These are phyloP conservation scores for Trichophyton rubrum DNA, from an alignment of 2,329 filamentous ascomycete genomes.

Conservation along the genomic window DNA sequence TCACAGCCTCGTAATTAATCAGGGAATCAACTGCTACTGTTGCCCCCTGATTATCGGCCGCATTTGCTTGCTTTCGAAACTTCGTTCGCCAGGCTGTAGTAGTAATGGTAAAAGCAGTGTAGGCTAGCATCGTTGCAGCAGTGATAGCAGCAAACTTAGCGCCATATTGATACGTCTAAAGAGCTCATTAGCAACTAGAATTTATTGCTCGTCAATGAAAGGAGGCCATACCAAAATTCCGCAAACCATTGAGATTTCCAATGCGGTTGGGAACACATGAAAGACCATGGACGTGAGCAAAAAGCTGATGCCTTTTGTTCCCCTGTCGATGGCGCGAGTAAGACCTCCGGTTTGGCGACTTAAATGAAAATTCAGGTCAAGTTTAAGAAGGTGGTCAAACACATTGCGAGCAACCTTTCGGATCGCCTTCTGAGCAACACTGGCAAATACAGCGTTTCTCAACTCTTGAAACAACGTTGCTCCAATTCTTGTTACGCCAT, in stretches of 20 bases:
- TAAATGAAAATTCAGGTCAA: conserved; percentile 90
- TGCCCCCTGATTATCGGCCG: conserved; percentile 87
- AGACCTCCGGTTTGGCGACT: conserved; percentile 88
- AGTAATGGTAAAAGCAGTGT: conserved; percentile 91
- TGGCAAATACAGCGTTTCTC: conserved; percentile 91
- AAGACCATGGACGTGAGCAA: conserved; percentile 96
- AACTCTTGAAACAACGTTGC: conserved; percentile 86
- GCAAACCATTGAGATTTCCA: conserved; percentile 92
- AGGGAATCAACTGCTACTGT: conserved; percentile 92
- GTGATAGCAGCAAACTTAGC: conserved; percentile 86
- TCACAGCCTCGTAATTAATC: conserved; percentile 98
- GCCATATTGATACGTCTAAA: conserved; percentile 80
- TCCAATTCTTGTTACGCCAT: conserved; percentile 77
- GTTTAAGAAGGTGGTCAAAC: conserved; percentile 73
- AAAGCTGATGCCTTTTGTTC: conserved; percentile 97
- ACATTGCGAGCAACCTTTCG: conserved; percentile 81
- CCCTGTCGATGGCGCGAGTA: conserved; percentile 86
- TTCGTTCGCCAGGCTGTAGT: conserved; percentile 97
- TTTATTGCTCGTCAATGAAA: not conserved
- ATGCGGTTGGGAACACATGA: conserved; percentile 80
- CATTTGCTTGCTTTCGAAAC: conserved; percentile 88
- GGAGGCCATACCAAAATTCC: conserved; percentile 56
- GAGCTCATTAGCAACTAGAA: not conserved
- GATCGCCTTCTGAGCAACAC: conserved; percentile 93
- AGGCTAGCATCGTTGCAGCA: conserved; percentile 77